These are phyloP conservation scores for Tulasnella sp. DNA, from an alignment of 768 basidiomycete genomes.

Conservation along the genomic window DNA sequence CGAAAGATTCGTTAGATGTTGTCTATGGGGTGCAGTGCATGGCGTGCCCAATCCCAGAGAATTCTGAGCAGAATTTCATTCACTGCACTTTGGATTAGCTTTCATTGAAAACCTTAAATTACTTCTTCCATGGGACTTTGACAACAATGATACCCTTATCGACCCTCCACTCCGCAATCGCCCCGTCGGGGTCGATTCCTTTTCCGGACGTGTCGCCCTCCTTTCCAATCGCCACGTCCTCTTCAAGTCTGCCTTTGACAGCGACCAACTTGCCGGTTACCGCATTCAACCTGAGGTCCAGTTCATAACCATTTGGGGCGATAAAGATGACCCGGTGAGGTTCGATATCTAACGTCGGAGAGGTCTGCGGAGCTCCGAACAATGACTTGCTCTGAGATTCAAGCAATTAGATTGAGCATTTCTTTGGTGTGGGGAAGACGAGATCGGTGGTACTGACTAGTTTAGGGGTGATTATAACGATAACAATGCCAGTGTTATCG, in stretches of 20 bases:
- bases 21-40: no score
- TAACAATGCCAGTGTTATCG: conserved; percentile 26
- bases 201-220: neutral
- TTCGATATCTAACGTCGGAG: conserved; percentile 54
- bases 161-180: conserved; percentile 58
- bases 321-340: conserved; percentile 43
- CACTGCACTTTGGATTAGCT: no score
- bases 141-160: conserved; percentile 40
- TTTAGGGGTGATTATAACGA: conserved; percentile 43
- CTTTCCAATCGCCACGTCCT: neutral
- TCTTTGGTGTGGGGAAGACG: neutral
- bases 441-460: conserved; percentile 35
- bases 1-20: no score
- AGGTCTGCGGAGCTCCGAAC: conserved; percentile 34
- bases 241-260: neutral
- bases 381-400: neutral
- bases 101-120: no score
- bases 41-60: no score
- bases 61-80: no score
- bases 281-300: conserved; percentile 34
- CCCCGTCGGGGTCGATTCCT: conserved; percentile 40
- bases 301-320: conserved; percentile 35
- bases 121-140: neutral
- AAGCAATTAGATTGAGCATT: neutral
- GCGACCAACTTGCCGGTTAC: conserved; percentile 41